phyloP scores from a whole-genome alignment of 768 basidiomycete species.

The Mycena polygramma region DNA sequence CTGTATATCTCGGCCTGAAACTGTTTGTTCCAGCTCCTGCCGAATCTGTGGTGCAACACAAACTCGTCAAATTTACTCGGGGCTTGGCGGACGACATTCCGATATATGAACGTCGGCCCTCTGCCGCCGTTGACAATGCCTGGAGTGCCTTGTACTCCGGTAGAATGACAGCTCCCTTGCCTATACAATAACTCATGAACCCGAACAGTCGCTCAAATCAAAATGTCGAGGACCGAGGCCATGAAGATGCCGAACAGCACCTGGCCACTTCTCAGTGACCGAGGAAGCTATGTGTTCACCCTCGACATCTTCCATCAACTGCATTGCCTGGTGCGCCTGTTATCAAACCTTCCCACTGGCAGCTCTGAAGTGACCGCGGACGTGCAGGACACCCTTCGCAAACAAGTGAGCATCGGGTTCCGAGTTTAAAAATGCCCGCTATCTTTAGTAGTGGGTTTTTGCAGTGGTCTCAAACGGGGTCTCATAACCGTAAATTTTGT shows the following conservation, averaged over 20 bases:
- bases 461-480: too few relatives aligned
- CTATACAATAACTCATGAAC: too few relatives aligned
- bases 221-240: conserved; percentile 41
- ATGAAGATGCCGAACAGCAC: conserved; percentile 41
- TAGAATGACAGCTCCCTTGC: conserved; percentile 4
- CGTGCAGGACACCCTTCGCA: too few relatives aligned
- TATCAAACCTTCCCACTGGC: too few relatives aligned
- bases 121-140: conserved; percentile 40
- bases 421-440: too few relatives aligned
- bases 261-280: conserved; percentile 41
- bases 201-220: conserved; percentile 22
- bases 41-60: conserved; percentile 34
- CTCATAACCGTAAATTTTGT: too few relatives aligned
- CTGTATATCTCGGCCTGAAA: too few relatives aligned
- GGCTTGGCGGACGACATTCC: conserved; percentile 36
- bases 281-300: conserved; percentile 40
- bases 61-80: conserved; percentile 40
- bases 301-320: conserved; percentile 30
- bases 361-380: too few relatives aligned
- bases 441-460: too few relatives aligned
- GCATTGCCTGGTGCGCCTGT: conserved; percentile 48
- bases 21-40: conserved; percentile 38
- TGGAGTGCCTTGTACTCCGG: conserved; percentile 43
- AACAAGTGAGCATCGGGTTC: too few relatives aligned
- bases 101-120: conserved; percentile 26